Percentiles rank a stretch among this genome's conserved stretches.
These are phyloP conservation scores for Trametes cinnabarina DNA, from an alignment of 768 basidiomycete species.

Conservation along the genomic window DNA sequence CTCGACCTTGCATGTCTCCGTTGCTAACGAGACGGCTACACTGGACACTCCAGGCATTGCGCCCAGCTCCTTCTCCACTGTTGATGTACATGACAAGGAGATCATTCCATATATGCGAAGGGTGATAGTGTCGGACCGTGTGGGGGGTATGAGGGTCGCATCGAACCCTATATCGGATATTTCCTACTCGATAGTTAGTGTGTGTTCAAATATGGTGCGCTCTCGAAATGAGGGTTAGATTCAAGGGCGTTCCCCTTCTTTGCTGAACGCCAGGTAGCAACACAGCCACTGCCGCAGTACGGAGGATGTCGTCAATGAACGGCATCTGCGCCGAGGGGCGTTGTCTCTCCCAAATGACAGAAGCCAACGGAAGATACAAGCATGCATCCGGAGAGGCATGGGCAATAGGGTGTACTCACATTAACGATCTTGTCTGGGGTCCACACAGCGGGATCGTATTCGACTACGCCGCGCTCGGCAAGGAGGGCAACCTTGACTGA, in stretches of 20 bases:
- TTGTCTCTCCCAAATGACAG: background rate
- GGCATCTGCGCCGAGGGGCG: background rate
- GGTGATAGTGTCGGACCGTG: constrained; percentile 63
- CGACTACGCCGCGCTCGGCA: constrained; percentile 88
- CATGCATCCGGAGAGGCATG: background rate
- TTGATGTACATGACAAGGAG: constrained; percentile 75
- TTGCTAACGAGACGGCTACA: constrained; percentile 72
- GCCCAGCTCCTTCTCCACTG: constrained; percentile 69
- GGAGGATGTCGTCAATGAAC: background rate
- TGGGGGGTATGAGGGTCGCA: constrained; percentile 69
- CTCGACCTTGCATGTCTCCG: constrained; percentile 69
- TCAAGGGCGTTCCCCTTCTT: too few relatives aligned
- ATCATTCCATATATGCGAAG: constrained; percentile 92
- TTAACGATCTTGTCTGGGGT: constrained; percentile 71
- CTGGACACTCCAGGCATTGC: constrained; percentile 69
- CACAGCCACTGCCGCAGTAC: too few relatives aligned
- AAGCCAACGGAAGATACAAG: too few relatives aligned
- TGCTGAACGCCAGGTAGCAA: too few relatives aligned
- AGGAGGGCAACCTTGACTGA: constrained; percentile 95
- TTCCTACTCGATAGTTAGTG: constrained; percentile 50
- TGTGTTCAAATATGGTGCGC: background rate
- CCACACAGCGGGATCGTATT: constrained; percentile 87
- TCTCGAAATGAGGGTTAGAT: too few relatives aligned
- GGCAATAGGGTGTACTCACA: constrained; percentile 42
- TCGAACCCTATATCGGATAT: constrained; percentile 93